Percentiles rank a stretch among this genome's conserved stretches.
These are phyloP conservation scores for Serendipita sp. DNA, from an alignment of 768 basidiomycete species.

Conservation along the genomic window DNA sequence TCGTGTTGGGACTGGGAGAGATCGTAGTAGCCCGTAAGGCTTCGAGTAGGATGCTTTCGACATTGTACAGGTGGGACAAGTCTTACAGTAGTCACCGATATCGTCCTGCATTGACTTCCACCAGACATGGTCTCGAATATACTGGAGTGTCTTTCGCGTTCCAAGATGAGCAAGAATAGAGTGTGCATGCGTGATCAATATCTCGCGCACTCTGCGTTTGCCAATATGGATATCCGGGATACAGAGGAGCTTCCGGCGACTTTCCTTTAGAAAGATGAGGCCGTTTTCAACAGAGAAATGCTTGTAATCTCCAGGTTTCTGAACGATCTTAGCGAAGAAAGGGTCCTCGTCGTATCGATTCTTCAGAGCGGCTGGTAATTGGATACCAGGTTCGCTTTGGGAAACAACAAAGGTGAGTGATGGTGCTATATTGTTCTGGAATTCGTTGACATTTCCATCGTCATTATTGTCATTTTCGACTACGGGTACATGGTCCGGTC, in stretches of 20 bases:
- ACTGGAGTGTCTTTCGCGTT: slow-evolving; percentile 20
- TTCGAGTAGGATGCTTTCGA: slow-evolving; percentile 14
- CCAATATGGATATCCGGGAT: slow-evolving; percentile 8
- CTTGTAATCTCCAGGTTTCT: neutral
- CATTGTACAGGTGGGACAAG: slow-evolving; percentile 15
- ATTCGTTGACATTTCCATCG: neutral
- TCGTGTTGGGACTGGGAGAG: slow-evolving; percentile 20
- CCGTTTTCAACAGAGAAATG: slow-evolving; percentile 9
- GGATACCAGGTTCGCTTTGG: slow-evolving; percentile 7
- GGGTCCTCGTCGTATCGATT: slow-evolving; percentile 14
- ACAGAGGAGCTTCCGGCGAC: slow-evolving; percentile 16
- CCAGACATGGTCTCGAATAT: slow-evolving; percentile 24
- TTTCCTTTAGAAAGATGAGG: neutral
- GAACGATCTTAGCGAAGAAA: slow-evolving; percentile 18
- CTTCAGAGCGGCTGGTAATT: slow-evolving; percentile 12
- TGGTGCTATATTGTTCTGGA: neutral
- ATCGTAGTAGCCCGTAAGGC: slow-evolving; percentile 21
- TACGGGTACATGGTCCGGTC: neutral
- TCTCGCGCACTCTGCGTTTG: slow-evolving; percentile 16
- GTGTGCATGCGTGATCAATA: slow-evolving; percentile 25
- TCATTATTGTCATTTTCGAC: neutral
- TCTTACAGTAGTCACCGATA: slow-evolving; percentile 28
- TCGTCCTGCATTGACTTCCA: slow-evolving; percentile 25
- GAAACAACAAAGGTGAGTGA: slow-evolving; percentile 3
- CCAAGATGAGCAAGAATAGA: slow-evolving; percentile 27